Conservation (phyloP, 495 filamentous ascomycete species). For the Neurospora sp. region DNA sequence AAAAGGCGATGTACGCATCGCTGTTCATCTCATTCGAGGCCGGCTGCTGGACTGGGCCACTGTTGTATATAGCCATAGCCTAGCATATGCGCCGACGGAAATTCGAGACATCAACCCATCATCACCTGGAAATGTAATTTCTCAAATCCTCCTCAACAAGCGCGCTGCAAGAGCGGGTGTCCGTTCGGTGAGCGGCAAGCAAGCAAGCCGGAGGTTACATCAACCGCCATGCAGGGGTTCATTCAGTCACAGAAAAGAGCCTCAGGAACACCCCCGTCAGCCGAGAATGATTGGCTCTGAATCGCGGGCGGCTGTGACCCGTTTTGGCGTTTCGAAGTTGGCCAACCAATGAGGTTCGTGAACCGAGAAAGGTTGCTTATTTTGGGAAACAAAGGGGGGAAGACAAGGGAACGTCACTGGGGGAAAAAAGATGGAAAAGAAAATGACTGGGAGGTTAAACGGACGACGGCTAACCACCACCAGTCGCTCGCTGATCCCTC, state of each 20-base stretch:
- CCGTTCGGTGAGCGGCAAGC: background rate
- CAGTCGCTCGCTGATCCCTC: background rate
- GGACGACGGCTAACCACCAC: background rate
- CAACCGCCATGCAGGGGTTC: no score
- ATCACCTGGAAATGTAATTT: background rate
- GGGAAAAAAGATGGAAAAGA: no score
- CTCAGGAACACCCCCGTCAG: background rate
- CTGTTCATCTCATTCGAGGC: no score
- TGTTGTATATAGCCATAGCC: no score
- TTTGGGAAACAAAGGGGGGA: background rate
- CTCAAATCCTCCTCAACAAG: background rate
- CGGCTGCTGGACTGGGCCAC: no score
- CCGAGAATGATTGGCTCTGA: background rate
- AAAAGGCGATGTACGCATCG: no score
- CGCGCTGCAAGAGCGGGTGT: background rate
- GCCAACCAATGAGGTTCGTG: background rate
- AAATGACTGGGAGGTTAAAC: background rate
- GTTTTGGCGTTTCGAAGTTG: background rate
- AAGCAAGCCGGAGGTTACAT: no score
- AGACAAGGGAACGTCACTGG: background rate
- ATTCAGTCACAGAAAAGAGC: background rate
- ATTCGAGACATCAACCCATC: no score
- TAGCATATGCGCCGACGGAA: no score
- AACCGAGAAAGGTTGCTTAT: background rate
- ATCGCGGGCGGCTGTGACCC: background rate